Evolutionary conservation across 352 stramenopile species (phyloP).

Genomic region (Phytophthora fragariaefolia): DNA sequence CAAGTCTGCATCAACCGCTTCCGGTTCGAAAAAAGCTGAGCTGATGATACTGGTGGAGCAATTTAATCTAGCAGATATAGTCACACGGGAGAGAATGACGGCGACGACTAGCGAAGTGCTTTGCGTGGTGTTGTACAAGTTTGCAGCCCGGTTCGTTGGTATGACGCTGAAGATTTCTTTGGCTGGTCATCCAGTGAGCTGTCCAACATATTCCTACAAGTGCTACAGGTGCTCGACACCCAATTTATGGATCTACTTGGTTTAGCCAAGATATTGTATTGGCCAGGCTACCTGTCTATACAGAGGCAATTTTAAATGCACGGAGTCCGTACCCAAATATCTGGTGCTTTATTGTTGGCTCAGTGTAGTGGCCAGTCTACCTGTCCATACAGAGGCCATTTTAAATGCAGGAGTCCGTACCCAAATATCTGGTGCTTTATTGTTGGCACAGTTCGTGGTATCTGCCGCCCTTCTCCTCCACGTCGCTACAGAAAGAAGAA

Average conservation of each 20-base stretch:
- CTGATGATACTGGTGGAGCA: background rate
- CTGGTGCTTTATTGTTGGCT: constrained; percentile 6
- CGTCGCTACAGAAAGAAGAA: background rate
- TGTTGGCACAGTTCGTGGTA: constrained; percentile 1
- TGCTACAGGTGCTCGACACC: no score
- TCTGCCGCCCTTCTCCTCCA: background rate
- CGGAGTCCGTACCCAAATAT: background rate
- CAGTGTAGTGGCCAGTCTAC: no score
- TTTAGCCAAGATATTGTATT: no score
- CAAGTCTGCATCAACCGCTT: background rate
- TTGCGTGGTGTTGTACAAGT: background rate
- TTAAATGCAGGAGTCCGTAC: background rate
- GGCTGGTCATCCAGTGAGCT: no score
- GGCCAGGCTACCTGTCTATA: background rate
- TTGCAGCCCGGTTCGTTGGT: no score
- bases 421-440: constrained; percentile 8
- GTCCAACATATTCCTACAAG: no score
- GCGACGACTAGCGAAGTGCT: background rate
- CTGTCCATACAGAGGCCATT: constrained; percentile 1
- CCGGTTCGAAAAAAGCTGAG: constrained; percentile 9
- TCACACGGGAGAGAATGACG: background rate
- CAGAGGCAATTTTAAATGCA: background rate
- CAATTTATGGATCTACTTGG: no score
- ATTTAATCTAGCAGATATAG: background rate
- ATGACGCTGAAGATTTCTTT: no score